Base-by-base conservation (phyloP, 805 yeast species). In the Yarrowia sp. region DNA sequence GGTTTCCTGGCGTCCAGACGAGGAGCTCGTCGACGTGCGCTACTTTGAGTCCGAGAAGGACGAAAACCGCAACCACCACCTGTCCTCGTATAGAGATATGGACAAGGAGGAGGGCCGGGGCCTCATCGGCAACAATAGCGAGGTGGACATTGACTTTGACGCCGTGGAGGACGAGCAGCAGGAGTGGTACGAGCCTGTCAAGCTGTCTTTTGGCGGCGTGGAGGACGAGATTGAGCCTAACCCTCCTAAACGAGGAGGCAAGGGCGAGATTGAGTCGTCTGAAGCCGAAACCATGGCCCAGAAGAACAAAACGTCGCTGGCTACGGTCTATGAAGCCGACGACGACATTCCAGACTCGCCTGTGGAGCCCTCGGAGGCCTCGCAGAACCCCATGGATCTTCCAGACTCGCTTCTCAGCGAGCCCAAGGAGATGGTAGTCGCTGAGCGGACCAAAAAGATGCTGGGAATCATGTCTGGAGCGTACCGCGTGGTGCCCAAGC, bases 1-100 rank as follows among this genome's bases (percentile, higher is more conserved):
- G 38, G 61, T 55, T 6, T 38, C 61, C 19, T 55, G 61, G 61
- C 46, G 61, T 4, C 36, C 47, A 7, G 61, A 55, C 21, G 47
- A 18, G 7, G 25, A 18, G 13, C 41, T 55, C 22, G 61, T 55
- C 19, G 61, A 55, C 12, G 16, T 55, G 12, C 46, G 47, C n/a
- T 55, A 7, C 47, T 55, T 55, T 25, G 61, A 55, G 61, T 29
- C 61, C 10, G 46, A 55, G 21, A 38, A 27, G 38, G 61, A 55
- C 46, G 47, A 39, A 18, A 38, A 38, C 27, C 24, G 44, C 25
- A 24, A 24, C 59, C 42, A 24, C 25, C 44, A 36, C 42, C 21
- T 39, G 44, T 39, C 32, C 35, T 55, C 61, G 21, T 55, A 38
- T 31, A 38, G 61, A 38, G 61, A 38, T n/a, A 25, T 55, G 61